Conservation (phyloP, 805 yeast genomes). For the Jamesozyma piceae region DNA sequence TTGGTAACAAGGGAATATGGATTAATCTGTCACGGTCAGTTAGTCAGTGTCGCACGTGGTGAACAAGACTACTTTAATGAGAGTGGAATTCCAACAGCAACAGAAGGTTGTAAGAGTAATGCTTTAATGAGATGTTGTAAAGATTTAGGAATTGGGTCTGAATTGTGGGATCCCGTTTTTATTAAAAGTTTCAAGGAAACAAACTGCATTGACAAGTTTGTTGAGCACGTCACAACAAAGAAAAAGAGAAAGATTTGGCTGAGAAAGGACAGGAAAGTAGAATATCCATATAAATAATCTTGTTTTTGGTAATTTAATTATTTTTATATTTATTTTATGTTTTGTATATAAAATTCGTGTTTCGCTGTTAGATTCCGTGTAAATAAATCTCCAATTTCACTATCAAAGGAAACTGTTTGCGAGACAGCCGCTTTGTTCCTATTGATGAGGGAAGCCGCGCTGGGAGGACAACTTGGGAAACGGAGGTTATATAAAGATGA, state of each 20-base stretch:
- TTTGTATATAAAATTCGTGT: not conserved
- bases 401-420: not conserved
- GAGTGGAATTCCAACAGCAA: constrained; percentile 84
- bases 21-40: constrained; percentile 72
- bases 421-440: not conserved
- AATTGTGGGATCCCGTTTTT: constrained; percentile 93
- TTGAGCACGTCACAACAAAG: constrained; percentile 72
- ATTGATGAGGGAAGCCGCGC: too few species aligned
- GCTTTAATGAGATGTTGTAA: constrained; percentile 97
- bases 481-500: not conserved
- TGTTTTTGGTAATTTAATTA: not conserved
- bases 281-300: constrained; percentile 65
- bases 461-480: too few species aligned
- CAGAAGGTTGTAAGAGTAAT: constrained; percentile 94
- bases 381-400: too few species aligned
- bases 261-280: constrained; percentile 71
- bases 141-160: constrained; percentile 93
- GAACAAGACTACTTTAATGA: constrained; percentile 89
- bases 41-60: constrained; percentile 89
- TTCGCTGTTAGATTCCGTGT: not conserved
- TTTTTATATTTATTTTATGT: too few species aligned
- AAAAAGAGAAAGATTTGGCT: constrained; percentile 89
- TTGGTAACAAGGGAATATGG: constrained; percentile 86
- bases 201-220: constrained; percentile 73
- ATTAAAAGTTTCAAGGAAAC: constrained; percentile 57